Conservation (phyloP, 306 rosid species). For the Lathyrus sativus region DNA sequence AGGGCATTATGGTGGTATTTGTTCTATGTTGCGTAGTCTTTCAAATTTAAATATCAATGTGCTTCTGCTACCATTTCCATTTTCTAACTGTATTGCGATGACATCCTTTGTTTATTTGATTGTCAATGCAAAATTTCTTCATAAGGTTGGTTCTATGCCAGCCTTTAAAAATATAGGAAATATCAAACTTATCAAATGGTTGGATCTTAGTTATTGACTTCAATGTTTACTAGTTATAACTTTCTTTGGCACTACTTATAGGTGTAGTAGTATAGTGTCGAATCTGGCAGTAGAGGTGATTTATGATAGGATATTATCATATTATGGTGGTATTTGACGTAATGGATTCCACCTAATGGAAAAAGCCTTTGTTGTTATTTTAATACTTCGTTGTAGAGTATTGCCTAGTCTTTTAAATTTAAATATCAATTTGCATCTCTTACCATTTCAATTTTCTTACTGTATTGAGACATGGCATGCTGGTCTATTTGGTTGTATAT, state of each 20-base stretch:
- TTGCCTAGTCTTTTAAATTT: constrained; percentile 26
- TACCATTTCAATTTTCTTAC: constrained; percentile 19
- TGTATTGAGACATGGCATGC: constrained; percentile 17
- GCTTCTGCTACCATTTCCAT: constrained; percentile 6
- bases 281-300: constrained; percentile 5
- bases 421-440: constrained; percentile 1
- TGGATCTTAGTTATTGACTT: constrained; percentile 7
- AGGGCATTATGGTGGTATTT: background rate
- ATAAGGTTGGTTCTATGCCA: background rate
- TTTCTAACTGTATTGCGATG: constrained; percentile 14
- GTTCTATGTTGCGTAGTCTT: constrained; percentile 12
- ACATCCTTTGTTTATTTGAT: constrained; percentile 23
- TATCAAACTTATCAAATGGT: background rate
- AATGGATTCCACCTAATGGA: constrained; percentile 1
- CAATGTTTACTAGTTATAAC: background rate
- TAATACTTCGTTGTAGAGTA: background rate
- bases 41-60: constrained; percentile 27
- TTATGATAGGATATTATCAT: background rate
- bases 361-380: background rate
- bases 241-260: background rate
- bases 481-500: constrained; percentile 17
- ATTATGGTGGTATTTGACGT: background rate
- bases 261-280: background rate
- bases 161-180: background rate
- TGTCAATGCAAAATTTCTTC: background rate